A percentile compares a stretch with the other conserved stretches of the same genome.
Evolutionary conservation across 1,284 basidiomycete species (phyloP).

Genomic region (Coriolopsis trogii): DNA sequence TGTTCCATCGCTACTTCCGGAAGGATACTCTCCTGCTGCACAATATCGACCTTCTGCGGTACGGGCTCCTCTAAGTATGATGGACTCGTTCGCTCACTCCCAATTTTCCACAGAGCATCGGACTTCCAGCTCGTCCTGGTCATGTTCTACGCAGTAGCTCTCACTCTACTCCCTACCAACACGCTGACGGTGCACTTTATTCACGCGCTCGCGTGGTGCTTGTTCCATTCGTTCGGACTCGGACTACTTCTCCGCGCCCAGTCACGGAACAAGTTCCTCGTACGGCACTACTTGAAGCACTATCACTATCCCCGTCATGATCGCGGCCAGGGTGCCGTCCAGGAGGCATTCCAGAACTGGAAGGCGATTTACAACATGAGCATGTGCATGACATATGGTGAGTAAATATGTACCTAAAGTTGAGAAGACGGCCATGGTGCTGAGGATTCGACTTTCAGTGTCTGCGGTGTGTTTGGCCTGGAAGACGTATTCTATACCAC

Average conservation of each 20-base stretch:
- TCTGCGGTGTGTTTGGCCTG: constrained; percentile 84
- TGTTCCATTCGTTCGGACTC: constrained; percentile 89
- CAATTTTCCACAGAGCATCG: constrained; percentile 47
- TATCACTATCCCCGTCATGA: constrained; percentile 78
- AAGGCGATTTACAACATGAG: constrained; percentile 92
- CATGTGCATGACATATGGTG: constrained; percentile 93
- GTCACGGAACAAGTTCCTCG: constrained; percentile 86
- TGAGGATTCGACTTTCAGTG: constrained; percentile 39
- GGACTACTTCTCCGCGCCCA: constrained; percentile 86
- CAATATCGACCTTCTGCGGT: constrained; percentile 88
- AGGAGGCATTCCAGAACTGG: constrained; percentile 95
- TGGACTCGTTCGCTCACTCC: constrained; percentile 1
- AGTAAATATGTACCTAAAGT: constrained; percentile 32
- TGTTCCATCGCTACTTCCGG: constrained; percentile 89
- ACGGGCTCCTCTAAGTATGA: constrained; percentile 28
- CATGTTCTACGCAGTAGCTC: constrained; percentile 4
- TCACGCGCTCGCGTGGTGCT: constrained; percentile 86
- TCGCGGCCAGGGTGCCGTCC: constrained; percentile 71
- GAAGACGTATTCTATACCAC: constrained; percentile 84
- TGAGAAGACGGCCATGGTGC: neutral
- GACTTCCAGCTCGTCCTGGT: constrained; percentile 70
- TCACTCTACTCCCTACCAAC: constrained; percentile 41
- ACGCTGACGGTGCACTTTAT: constrained; percentile 70
- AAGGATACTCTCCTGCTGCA: constrained; percentile 83
- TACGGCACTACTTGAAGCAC: constrained; percentile 92